Conservation (phyloP, 805 yeast species). For the Teunomyces pallodes region DNA sequence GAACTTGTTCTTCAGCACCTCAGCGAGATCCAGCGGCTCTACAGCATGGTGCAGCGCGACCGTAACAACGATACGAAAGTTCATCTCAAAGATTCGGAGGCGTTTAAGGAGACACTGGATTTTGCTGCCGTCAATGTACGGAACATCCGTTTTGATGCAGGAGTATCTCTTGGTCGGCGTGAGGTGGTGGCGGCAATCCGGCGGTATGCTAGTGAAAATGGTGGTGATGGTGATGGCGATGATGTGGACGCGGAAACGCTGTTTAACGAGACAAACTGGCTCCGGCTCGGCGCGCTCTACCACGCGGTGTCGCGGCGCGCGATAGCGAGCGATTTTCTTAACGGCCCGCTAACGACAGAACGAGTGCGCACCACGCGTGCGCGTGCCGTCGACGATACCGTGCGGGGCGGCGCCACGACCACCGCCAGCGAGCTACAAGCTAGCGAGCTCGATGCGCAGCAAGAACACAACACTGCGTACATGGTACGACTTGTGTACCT, state of each 20-base stretch:
- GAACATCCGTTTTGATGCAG: slow-evolving; percentile 53
- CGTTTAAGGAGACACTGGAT: slow-evolving; percentile 56
- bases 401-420: slow-evolving; percentile 30
- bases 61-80: slow-evolving; percentile 33
- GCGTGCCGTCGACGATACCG: slow-evolving; percentile 42
- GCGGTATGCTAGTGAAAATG: slow-evolving; percentile 22
- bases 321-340: slow-evolving; percentile 54
- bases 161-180: slow-evolving; percentile 46
- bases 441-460: slow-evolving; percentile 46
- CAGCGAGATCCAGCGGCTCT: slow-evolving; percentile 45
- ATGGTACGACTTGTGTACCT: slow-evolving; percentile 57
- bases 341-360: slow-evolving; percentile 70
- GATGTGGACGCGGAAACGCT: slow-evolving; percentile 20
- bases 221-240: slow-evolving; percentile 8
- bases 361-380: slow-evolving; percentile 42
- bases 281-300: slow-evolving; percentile 52
- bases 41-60: slow-evolving; percentile 38
- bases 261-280: slow-evolving; percentile 57
- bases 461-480: slow-evolving; percentile 61
- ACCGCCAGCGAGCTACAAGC: slow-evolving; percentile 58
- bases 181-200: slow-evolving; percentile 44
- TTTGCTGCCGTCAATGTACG: slow-evolving; percentile 64
- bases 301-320: slow-evolving; percentile 47
- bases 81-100: slow-evolving; percentile 56
- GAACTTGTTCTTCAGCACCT: slow-evolving; percentile 45